Evolutionary conservation across 495 filamentous ascomycete species (phyloP).

Genomic region (Annulohypoxylon stygium): DNA sequence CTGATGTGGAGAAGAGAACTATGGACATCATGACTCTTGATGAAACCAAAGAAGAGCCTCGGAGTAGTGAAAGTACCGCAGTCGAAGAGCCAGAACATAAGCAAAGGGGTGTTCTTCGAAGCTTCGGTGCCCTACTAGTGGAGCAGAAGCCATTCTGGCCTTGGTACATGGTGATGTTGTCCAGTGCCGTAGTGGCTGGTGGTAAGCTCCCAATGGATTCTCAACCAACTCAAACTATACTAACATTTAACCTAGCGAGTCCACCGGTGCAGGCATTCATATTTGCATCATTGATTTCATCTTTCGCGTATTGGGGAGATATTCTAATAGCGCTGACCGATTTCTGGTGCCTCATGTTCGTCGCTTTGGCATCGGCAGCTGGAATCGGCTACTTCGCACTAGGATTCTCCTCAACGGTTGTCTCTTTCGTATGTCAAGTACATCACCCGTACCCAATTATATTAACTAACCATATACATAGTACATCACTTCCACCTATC

Average conservation of each 20-base stretch:
- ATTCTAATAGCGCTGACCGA: constrained; percentile 58
- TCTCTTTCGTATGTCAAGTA: constrained; percentile 61
- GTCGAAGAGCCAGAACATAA: constrained; percentile 42
- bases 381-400: constrained; percentile 65
- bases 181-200: constrained; percentile 65
- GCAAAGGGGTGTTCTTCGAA: constrained; percentile 57
- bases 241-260: constrained; percentile 51
- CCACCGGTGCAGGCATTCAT: constrained; percentile 64
- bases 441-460: not conserved
- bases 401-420: constrained; percentile 64
- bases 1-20: constrained; percentile 57
- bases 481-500: constrained; percentile 66
- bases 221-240: not conserved
- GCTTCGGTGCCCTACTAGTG: constrained; percentile 58
- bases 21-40: constrained; percentile 55
- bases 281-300: constrained; percentile 63
- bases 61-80: constrained; percentile 43
- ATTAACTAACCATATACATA: constrained; percentile 36
- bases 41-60: constrained; percentile 36
- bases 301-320: constrained; percentile 61
- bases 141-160: constrained; percentile 64
- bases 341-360: constrained; percentile 78
- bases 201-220: constrained; percentile 51
- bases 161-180: constrained; percentile 61
- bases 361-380: constrained; percentile 66